Conservation (phyloP, 345 rosid genomes). For the Hibiscus syriacus region DNA sequence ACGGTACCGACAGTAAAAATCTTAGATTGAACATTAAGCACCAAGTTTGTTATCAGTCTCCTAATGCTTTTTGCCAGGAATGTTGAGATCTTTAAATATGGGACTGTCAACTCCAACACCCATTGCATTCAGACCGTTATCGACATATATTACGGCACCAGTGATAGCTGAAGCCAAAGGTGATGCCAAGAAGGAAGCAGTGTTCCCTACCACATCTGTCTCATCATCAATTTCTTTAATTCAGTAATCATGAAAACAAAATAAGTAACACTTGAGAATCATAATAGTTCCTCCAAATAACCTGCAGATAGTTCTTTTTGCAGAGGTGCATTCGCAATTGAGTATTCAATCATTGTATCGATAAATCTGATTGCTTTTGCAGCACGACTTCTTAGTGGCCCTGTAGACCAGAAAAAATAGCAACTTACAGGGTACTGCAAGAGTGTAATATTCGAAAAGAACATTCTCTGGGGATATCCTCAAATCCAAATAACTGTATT, state of each 20-base stretch:
- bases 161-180: slow-evolving; percentile 74
- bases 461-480: neutral
- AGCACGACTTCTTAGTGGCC: slow-evolving; percentile 67
- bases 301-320: slow-evolving; percentile 57
- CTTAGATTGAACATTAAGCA: neutral
- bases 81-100: slow-evolving; percentile 59
- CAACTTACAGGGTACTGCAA: neutral
- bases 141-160: slow-evolving; percentile 49
- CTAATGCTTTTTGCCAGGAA: slow-evolving; percentile 43
- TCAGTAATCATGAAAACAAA: neutral
- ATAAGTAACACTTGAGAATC: neutral
- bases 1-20: neutral
- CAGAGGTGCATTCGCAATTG: neutral
- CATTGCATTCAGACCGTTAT: slow-evolving; percentile 49
- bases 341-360: slow-evolving; percentile 60
- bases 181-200: slow-evolving; percentile 63
- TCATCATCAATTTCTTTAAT: neutral
- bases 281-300: slow-evolving; percentile 11
- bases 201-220: slow-evolving; percentile 66
- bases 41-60: too few species aligned
- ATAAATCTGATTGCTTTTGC: slow-evolving; percentile 75
- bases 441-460: neutral
- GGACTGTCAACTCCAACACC: slow-evolving; percentile 78
- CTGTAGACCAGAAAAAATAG: slow-evolving; percentile 54
- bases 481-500: neutral